Conservation (phyloP, 257 asterid species). For the Scutellaria barbata region DNA sequence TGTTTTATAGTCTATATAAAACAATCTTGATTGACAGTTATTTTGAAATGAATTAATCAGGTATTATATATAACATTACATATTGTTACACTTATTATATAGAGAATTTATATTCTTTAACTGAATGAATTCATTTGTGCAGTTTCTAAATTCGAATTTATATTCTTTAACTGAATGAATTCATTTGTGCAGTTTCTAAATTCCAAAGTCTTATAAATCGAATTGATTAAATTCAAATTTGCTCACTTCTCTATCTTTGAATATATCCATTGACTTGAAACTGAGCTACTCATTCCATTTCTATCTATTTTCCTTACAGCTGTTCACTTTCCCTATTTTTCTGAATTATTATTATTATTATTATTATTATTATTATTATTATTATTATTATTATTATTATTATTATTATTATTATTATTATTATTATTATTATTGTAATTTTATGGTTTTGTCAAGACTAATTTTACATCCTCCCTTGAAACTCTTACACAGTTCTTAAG, state of each 20-base stretch:
- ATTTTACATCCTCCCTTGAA: not conserved
- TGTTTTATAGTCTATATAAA: no score
- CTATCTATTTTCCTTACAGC: no score
- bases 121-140: no score
- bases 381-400: not conserved
- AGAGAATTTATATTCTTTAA: no score
- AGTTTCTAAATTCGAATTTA: no score
- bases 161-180: no score
- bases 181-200: no score
- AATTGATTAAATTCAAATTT: not conserved
- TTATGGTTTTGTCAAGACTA: not conserved
- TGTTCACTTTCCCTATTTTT: not conserved
- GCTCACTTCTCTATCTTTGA: not conserved
- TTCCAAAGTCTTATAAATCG: not conserved
- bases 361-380: not conserved
- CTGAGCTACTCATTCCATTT: not conserved
- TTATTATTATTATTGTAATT: not conserved
- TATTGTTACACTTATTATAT: no score
- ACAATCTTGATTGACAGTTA: no score
- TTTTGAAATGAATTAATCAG: no score
- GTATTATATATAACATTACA: no score
- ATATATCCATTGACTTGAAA: not conserved
- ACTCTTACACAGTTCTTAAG: slow-evolving; percentile 8
- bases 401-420: not conserved
- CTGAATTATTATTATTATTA: not conserved